A percentile compares a stretch with the other conserved stretches of the same genome.
These are phyloP conservation scores for Puccinellia tenuiflora DNA, from an alignment of 176 grass and related monocot species.

Conservation along the genomic window DNA sequence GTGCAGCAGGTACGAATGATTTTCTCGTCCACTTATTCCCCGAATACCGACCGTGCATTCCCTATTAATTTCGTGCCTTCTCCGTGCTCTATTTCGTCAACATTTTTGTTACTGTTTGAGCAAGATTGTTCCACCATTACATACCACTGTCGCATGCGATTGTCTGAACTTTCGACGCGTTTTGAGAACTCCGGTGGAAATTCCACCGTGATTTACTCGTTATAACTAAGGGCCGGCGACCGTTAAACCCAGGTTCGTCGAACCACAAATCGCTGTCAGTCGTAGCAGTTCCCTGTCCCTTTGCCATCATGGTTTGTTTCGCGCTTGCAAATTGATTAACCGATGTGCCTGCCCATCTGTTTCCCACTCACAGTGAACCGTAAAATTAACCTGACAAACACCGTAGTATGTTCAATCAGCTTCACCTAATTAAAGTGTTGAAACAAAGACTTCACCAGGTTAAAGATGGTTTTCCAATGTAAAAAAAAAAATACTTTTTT, in stretches of 20 bases:
- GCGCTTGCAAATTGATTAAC: conserved; percentile 18
- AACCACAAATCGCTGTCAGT: conserved; percentile 22
- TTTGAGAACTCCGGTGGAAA: background rate
- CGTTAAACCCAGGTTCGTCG: background rate
- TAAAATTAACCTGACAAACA: background rate
- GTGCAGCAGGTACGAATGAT: conserved; percentile 70
- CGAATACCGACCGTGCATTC: background rate
- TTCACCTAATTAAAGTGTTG: background rate
- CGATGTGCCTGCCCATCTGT: conserved; percentile 15
- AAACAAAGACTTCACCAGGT: background rate
- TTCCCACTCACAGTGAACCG: background rate
- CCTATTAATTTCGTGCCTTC: background rate
- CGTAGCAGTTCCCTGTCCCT: background rate
- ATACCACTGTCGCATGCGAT: background rate
- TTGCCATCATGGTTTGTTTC: conserved; percentile 12
- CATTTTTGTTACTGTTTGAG: background rate
- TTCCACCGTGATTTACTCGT: background rate
- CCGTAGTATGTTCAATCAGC: background rate
- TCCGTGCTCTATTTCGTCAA: background rate
- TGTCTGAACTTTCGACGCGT: background rate
- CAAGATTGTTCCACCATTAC: background rate
- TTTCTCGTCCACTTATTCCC: background rate
- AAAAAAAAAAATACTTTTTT: background rate
- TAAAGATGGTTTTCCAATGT: background rate
- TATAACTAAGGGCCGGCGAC: background rate